Base-by-base conservation (phyloP, 2,329 filamentous ascomycete genomes). In the Magnaporthiopsis poae region DNA sequence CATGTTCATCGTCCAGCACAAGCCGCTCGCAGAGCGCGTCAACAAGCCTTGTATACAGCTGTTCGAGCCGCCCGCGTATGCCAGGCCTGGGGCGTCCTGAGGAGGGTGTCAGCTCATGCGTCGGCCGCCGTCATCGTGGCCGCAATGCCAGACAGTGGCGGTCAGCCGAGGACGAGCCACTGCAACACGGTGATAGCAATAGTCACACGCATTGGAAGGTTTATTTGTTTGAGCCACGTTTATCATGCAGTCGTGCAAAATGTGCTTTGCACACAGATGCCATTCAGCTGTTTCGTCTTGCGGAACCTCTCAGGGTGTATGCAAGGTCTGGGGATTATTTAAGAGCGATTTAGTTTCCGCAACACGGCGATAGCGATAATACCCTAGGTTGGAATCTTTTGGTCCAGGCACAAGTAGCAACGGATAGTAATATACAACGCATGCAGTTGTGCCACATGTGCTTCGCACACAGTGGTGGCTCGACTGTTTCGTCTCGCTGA, bases 1-100 rank as follows among this genome's bases (percentile, higher is more conserved):
- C 76, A 79, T 88, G 63, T 90, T 96, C 72, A 76, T 96, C 65
- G 92, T 96, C 66, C 93, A 97, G 80, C 95, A 94, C 82, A 82
- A 86, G 67, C 77, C 80, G 66, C 79, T 95, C 60, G 86, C 84
- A 1, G 77, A 77, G 7, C 78, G 74, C 46, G 80, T 80, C 70
- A 76, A 77, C 0, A 69, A 80, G 11, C 68, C 72, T 0, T 78
- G 79, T 59, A 68, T 73, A 66, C 64, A 65, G 64, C 31, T 65
- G 36, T 60, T 68, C 31, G 56, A 64, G 33, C 66, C 66, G 75
- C 74, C 2, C 76, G 78, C 2, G 74, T 65, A 25, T 31, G 64
- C 35, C 11, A 39, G 60, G 56, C n/a, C n/a, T 18, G 12, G 27
- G 29, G 46, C 8, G 21, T 56, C 46, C 46, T 56, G 9, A 56